Evolutionary conservation across 345 rosid genomes (phyloP).

Genomic region (Lenwebbia sp.): DNA sequence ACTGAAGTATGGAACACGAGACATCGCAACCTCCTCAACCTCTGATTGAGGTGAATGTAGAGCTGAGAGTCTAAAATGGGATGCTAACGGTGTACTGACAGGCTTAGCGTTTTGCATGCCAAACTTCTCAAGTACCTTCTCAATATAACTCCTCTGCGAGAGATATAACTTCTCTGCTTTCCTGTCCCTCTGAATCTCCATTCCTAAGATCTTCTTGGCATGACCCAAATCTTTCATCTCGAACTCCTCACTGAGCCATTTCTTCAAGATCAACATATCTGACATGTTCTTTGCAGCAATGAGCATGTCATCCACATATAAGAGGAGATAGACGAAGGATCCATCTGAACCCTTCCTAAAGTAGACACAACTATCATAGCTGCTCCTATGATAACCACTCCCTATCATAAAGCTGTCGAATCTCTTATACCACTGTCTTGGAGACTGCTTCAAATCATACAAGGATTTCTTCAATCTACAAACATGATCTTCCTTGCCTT

Average conservation of each 20-base stretch:
- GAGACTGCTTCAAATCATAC: background rate
- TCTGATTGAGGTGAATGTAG: background rate
- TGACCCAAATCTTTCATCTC: background rate
- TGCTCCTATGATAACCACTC: background rate
- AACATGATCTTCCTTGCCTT: background rate
- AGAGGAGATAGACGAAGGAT: background rate
- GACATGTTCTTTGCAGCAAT: background rate
- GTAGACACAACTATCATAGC: background rate
- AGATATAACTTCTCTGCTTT: background rate
- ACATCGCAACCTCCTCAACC: background rate
- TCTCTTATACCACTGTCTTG: background rate
- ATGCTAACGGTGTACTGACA: background rate
- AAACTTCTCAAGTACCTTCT: background rate
- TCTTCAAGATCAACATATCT: background rate
- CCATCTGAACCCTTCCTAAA: background rate
- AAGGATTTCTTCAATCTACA: background rate
- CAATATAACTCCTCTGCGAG: background rate
- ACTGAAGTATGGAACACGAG: background rate
- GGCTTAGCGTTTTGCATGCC: background rate
- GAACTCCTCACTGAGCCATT: background rate
- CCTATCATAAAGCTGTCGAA: background rate
- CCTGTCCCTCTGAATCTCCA: background rate
- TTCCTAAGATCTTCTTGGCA: background rate
- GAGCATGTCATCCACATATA: background rate
- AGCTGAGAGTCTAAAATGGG: background rate